phyloP scores from a whole-genome alignment of 768 basidiomycete species.

The Antrodiella citrinella region DNA sequence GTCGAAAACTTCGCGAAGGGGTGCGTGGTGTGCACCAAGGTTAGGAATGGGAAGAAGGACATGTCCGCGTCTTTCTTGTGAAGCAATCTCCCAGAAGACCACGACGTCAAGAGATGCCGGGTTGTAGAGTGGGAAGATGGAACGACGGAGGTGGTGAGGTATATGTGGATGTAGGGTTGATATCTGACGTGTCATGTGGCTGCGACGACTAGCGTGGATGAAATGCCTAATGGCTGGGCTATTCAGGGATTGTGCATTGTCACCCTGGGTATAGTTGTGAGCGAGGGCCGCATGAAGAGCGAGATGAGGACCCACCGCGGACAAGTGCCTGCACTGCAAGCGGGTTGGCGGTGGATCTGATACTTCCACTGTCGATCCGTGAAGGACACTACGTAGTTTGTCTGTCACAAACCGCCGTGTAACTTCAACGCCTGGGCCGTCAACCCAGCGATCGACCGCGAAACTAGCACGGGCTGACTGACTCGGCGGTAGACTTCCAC shows the following conservation, averaged over 20 bases:
- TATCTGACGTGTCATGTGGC: constrained; percentile 28
- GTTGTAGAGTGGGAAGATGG: constrained; percentile 76
- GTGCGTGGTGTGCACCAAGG: constrained; percentile 63
- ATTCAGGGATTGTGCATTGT: constrained; percentile 10
- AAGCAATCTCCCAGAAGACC: constrained; percentile 68
- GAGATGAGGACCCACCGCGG: constrained; percentile 30
- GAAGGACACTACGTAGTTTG: constrained; percentile 43
- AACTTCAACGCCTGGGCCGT: constrained; percentile 30
- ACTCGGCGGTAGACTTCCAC: constrained; percentile 34
- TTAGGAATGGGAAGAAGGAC: constrained; percentile 47
- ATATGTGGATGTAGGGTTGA: constrained; percentile 47
- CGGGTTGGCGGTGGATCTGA: constrained; percentile 46
- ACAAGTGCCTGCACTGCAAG: constrained; percentile 40
- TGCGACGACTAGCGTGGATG: constrained; percentile 44
- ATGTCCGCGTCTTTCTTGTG: constrained; percentile 53
- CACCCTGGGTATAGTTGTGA: constrained; percentile 6
- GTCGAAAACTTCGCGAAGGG: constrained; percentile 53
- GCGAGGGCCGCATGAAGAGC: constrained; percentile 1
- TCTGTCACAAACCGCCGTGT: constrained; percentile 42
- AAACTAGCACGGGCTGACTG: constrained; percentile 42
- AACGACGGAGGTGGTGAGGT: constrained; percentile 37
- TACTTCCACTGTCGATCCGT: constrained; percentile 31
- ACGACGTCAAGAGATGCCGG: constrained; percentile 66
- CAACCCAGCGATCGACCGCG: constrained; percentile 31
- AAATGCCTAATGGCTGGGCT: constrained; percentile 33